A percentile compares a stretch with the other conserved stretches of the same genome.
phyloP scores from a whole-genome alignment of 352 stramenopile genomes.

The Phytophthora pini region DNA sequence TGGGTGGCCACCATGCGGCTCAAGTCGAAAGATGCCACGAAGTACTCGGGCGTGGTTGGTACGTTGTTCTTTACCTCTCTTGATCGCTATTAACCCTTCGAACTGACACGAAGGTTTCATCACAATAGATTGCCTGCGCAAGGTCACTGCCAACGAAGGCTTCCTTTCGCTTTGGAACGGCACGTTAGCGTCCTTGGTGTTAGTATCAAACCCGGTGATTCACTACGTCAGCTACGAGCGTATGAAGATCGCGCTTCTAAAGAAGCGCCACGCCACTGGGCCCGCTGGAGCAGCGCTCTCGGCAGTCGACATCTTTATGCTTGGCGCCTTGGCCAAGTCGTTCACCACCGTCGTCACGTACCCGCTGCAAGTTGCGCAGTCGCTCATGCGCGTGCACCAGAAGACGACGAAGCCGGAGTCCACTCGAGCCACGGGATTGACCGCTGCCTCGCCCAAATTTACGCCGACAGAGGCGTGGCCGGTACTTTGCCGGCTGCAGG shows the following conservation, averaged over 20 bases:
- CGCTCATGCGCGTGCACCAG: slow-evolving; percentile 83
- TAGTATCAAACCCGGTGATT: slow-evolving; percentile 96
- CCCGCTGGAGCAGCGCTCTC: slow-evolving; percentile 46
- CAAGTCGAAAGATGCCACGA: slow-evolving; percentile 82
- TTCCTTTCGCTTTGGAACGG: slow-evolving; percentile 92
- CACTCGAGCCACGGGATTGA: slow-evolving; percentile 19
- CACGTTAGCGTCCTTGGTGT: slow-evolving; percentile 89
- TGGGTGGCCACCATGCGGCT: slow-evolving; percentile 96
- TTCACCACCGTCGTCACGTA: slow-evolving; percentile 94
- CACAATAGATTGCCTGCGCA: slow-evolving; percentile 50
- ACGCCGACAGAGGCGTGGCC: slow-evolving; percentile 68
- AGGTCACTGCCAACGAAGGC: slow-evolving; percentile 79
- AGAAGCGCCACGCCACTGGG: slow-evolving; percentile 34
- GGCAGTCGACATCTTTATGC: slow-evolving; percentile 90
- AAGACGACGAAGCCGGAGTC: slow-evolving; percentile 18
- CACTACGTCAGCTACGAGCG: slow-evolving; percentile 96
- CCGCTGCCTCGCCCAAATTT: slow-evolving; percentile 66
- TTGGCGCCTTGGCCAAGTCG: slow-evolving; percentile 92
- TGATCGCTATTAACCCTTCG: slow-evolving; percentile 14
- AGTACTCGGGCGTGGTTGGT: slow-evolving; percentile 58
- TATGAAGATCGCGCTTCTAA: slow-evolving; percentile 82
- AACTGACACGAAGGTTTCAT: slow-evolving; percentile 10
- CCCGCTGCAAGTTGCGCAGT: slow-evolving; percentile 94
- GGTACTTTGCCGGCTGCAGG: slow-evolving; percentile 92
- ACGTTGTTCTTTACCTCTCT: not conserved